phyloP scores from a whole-genome alignment of 352 stramenopile genomes.

The Blastocystis sp. region DNA sequence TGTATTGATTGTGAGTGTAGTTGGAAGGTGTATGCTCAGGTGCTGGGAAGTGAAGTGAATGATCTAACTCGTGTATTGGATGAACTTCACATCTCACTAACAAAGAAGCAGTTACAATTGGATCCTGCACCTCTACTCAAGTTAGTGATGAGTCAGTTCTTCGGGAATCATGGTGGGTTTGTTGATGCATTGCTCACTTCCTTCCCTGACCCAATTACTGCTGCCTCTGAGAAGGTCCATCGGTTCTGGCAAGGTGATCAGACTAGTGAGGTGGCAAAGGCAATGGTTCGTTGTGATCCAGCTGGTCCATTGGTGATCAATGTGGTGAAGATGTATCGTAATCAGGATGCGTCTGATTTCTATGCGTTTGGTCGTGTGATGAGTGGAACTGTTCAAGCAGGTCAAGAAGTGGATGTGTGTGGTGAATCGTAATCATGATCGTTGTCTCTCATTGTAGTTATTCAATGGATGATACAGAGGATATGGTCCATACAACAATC shows the following conservation, averaged over 20 bases:
- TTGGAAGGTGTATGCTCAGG: slow-evolving; percentile 95
- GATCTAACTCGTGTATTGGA: slow-evolving; percentile 78
- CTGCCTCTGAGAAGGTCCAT: slow-evolving; percentile 78
- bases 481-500: slow-evolving; percentile 84
- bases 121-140: slow-evolving; percentile 86
- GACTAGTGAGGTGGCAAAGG: slow-evolving; percentile 69
- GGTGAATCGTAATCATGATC: slow-evolving; percentile 69
- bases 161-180: slow-evolving; percentile 67
- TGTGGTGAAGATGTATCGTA: slow-evolving; percentile 91
- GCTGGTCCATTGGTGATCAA: slow-evolving; percentile 90
- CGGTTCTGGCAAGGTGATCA: slow-evolving; percentile 82
- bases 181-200: slow-evolving; percentile 68
- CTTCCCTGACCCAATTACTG: slow-evolving; percentile 81
- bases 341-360: slow-evolving; percentile 86
- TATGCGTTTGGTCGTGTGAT: slow-evolving; percentile 90
- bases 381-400: slow-evolving; percentile 80
- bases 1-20: neutral
- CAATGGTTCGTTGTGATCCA: slow-evolving; percentile 83
- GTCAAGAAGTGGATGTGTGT: slow-evolving; percentile 73
- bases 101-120: slow-evolving; percentile 83
- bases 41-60: slow-evolving; percentile 84
- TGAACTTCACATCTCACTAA: slow-evolving; percentile 81
- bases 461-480: slow-evolving; percentile 87
- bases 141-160: slow-evolving; percentile 80
- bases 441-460: slow-evolving; percentile 69